Evolutionary conservation across 805 yeast genomes (phyloP), one percentile per base, ranked within the genome.

Genomic region (Saccharomycopsis sp.): DNA sequence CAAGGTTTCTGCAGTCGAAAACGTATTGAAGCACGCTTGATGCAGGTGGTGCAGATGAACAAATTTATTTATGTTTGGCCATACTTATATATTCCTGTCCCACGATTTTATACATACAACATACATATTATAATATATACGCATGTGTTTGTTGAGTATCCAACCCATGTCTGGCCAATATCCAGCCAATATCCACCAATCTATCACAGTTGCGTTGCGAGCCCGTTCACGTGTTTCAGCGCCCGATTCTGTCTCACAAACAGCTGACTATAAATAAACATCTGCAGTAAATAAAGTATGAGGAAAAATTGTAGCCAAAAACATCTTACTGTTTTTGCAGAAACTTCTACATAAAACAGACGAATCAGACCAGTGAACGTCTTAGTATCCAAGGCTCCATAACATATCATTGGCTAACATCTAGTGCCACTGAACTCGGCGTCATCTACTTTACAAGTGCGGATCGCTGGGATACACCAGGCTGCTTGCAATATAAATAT

Each of bases 1-100:
- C 63, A 79, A 81, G 59, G 83, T 71, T 42, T 68, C 77, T 14
- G 65, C 71, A 55, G 79, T 77, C 53, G 75, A 73, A 61, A 70
- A 73, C 59, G 71, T 75, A 44, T 64, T 75, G 53, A 68, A 66
- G 58, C 56, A 64, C 3, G 24, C 56, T 15, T 60, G 55, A 52
- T 3, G 25, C 19, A n/a, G n/a, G n/a, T n/a, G n/a, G n/a, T n/a
- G n/a, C n/a, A n/a, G n/a, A n/a, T n/a, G n/a, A n/a, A n/a, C n/a
- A n/a, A n/a, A n/a, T n/a, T n/a, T n/a, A n/a, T n/a, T n/a, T n/a
- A n/a, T n/a, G n/a, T n/a, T n/a, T n/a, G n/a, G n/a, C n/a, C n/a
- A n/a, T n/a, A n/a, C n/a, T n/a, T n/a, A n/a, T n/a, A n/a, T n/a
- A n/a, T n/a, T n/a, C n/a, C n/a, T n/a, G n/a, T n/a, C n/a, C n/a